These are phyloP conservation scores for Periconia sp. DNA, from an alignment of 2,329 filamentous ascomycete species.

Conservation along the genomic window DNA sequence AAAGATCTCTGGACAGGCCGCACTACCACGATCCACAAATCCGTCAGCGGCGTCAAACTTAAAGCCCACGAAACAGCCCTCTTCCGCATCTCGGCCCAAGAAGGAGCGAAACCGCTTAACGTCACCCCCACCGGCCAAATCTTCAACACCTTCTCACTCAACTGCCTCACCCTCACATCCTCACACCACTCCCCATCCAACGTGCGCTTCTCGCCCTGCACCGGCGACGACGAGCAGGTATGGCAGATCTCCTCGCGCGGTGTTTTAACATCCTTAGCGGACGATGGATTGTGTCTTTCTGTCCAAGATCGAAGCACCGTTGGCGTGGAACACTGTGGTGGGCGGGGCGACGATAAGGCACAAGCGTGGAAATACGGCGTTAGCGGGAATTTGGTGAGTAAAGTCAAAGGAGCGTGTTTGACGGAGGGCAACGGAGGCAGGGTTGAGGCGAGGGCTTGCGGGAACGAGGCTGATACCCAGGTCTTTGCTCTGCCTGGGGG, in stretches of 20 bases:
- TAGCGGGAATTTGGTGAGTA: conserved; percentile 48
- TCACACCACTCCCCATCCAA: neutral
- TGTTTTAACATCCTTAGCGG: conserved; percentile 43
- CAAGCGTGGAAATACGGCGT: conserved; percentile 37
- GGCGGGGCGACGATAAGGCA: conserved; percentile 12
- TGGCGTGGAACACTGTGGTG: conserved; percentile 32
- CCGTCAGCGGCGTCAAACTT: conserved; percentile 29
- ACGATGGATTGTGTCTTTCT: conserved; percentile 35
- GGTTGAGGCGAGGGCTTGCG: conserved; percentile 36
- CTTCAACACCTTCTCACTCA: conserved; percentile 52
- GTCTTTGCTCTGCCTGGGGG: conserved; percentile 52
- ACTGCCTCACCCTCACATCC: conserved; percentile 45
- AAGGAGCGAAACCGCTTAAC: conserved; percentile 10
- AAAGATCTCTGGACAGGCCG: conserved; percentile 51
- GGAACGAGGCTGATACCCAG: conserved; percentile 46
- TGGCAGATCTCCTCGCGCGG: conserved; percentile 44
- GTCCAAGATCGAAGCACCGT: conserved; percentile 18
- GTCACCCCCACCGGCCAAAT: conserved; percentile 51
- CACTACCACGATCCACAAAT: conserved; percentile 18
- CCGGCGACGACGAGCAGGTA: conserved; percentile 45
- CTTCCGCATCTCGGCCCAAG: conserved; percentile 41
- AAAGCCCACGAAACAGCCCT: conserved; percentile 47
- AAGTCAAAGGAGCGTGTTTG: conserved; percentile 39
- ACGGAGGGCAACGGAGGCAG: conserved; percentile 36
- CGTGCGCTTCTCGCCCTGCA: conserved; percentile 42